Percentiles rank a stretch among this genome's conserved stretches.
Conservation (phyloP, 2,329 filamentous ascomycete species). For the Pyrenochaeta sp. region DNA sequence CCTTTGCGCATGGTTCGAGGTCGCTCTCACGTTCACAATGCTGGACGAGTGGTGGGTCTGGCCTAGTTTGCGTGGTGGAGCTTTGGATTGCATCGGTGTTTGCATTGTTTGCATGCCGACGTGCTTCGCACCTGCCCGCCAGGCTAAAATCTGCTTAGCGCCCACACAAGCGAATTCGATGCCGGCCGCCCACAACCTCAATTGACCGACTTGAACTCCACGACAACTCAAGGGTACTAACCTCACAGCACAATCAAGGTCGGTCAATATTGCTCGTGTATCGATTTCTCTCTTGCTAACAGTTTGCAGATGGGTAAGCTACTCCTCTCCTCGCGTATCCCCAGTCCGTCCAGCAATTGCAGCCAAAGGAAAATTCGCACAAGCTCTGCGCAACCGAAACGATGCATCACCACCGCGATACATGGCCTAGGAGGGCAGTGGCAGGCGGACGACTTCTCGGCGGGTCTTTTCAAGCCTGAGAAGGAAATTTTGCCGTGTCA, state of each 20-base stretch:
- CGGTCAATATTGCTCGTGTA: slow-evolving; percentile 37
- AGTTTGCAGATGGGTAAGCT: slow-evolving; percentile 69
- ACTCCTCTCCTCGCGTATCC: slow-evolving; percentile 29
- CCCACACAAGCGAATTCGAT: slow-evolving; percentile 34
- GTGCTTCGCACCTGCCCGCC: slow-evolving; percentile 14
- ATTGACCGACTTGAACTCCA: slow-evolving; percentile 33
- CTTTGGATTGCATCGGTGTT: slow-evolving; percentile 26
- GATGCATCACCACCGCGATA: slow-evolving; percentile 7
- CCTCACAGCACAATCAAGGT: slow-evolving; percentile 65
- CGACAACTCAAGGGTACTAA: slow-evolving; percentile 49
- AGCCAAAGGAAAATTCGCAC: slow-evolving; percentile 34
- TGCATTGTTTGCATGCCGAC: slow-evolving; percentile 33
- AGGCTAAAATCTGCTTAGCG: slow-evolving; percentile 28
- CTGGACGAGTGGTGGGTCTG: not conserved
- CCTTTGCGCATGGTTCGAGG: not conserved
- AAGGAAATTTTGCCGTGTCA: not conserved
- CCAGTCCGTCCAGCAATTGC: slow-evolving; percentile 43
- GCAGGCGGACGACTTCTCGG: not conserved
- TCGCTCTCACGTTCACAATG: not conserved
- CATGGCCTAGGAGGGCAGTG: slow-evolving; percentile 1
- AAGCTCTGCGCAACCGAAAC: slow-evolving; percentile 23
- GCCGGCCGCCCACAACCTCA: slow-evolving; percentile 21
- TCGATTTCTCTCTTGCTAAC: slow-evolving; percentile 34
- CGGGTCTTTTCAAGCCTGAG: not conserved
- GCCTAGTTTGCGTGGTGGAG: not conserved